Evolutionary conservation across 2,329 filamentous ascomycete species (phyloP).

Genomic region (Chalaropsis thielavioides): DNA sequence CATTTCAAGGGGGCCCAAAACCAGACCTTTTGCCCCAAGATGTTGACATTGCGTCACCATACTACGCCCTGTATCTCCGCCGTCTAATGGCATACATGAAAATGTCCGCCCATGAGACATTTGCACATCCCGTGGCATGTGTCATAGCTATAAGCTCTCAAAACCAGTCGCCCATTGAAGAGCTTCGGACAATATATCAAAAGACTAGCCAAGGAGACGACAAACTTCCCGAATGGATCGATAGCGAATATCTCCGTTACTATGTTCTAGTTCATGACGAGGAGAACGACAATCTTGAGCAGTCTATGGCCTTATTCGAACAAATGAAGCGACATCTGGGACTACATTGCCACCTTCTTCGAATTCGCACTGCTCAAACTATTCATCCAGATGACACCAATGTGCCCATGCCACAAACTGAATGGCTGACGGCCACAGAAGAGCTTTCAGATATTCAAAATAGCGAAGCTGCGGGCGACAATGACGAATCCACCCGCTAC

Average conservation of each 20-base stretch:
- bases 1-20: constrained; percentile 27
- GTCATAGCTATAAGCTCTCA: constrained; percentile 90
- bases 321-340: constrained; percentile 99
- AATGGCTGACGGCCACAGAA: constrained; percentile 81
- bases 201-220: constrained; percentile 67
- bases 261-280: constrained; percentile 96
- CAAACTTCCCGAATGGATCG: constrained; percentile 68
- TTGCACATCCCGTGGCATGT: constrained; percentile 85
- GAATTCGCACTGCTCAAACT: constrained; percentile 72
- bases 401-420: constrained; percentile 60
- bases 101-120: constrained; percentile 75
- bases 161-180: constrained; percentile 70
- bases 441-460: constrained; percentile 63
- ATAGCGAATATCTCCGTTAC: constrained; percentile 84
- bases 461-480: constrained; percentile 49
- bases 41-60: constrained; percentile 49
- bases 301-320: constrained; percentile 82
- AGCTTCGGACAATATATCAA: constrained; percentile 67
- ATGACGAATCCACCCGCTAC: constrained; percentile 58
- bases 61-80: constrained; percentile 74
- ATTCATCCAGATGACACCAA: constrained; percentile 86
- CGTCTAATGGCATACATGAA: constrained; percentile 68
- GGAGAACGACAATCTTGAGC: constrained; percentile 80
- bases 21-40: constrained; percentile 27
- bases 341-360: constrained; percentile 80